Evolutionary conservation across 495 filamentous ascomycete species (phyloP), one percentile per base, ranked within the genome.

Genomic region (Xylaria castorea): DNA sequence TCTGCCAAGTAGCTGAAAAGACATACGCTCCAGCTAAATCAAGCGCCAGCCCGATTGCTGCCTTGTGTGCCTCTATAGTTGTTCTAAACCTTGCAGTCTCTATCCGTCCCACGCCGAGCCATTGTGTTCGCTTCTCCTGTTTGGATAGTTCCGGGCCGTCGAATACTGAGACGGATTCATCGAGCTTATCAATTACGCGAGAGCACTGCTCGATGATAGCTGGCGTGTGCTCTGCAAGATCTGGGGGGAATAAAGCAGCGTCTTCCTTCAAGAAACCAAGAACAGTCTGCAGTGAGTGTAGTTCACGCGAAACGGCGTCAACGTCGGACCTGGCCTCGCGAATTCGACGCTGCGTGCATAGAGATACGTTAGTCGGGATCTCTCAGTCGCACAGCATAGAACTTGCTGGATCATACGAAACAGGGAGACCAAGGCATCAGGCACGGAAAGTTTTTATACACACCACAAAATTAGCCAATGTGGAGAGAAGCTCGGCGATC

Each of bases 231-330:
- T 78, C 71, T n/a, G 79, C 79, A 30, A 85, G 73, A 14, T 79
- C 74, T 2, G 75, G 65, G 20, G 83, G 82, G 46, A 86, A 81
- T 57, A 77, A 63, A 3, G 70, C 66, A 14, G 80, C 82, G 75
- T 88, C 85, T 63, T 87, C 83, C 22, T 81, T 80, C 34, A 87
- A 75, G 7, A 87, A 73, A 42, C 81, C 81, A 25, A 87, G 76
- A 5, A 84, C 77, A 38, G 77, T 80, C 64, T 83, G 79, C 62
- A 87, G 79, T 11, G 85, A 86, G 71, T 83, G 80, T n/a, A 88
- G 76, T 66, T 87, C 84, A 70, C 81, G 80, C 30, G 84, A 84
- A 22, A 87, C 78, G 66, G 73, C 76, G 60, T 87, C 83, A 16
- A 86, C 72, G 18, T 87, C 85, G 57, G 80, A 74, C 22, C 85